Base-by-base conservation (phyloP, 2,329 filamentous ascomycete species). In the Clarireedia homoeocarpa region DNA sequence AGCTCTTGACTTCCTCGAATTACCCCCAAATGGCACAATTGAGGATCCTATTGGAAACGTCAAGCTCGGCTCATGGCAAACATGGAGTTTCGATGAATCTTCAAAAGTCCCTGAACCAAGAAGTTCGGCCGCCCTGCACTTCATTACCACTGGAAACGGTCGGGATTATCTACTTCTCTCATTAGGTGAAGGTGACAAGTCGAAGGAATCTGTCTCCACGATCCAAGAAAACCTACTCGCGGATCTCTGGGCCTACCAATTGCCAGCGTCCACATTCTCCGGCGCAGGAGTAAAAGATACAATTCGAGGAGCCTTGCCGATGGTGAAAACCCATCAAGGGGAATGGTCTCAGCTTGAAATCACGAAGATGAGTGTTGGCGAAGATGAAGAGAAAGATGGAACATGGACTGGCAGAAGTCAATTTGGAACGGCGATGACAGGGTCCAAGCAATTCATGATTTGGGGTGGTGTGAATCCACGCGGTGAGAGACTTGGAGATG, bases 391-490 rank as follows among this genome's bases (percentile, higher is more conserved):
- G 23, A 39, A 39, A 27, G 51, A 30, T 6, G 51, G 51, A 26
- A 42, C 30, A 2, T 53, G 51, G 51, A 53, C 51, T 6, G 45
- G 51, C 15, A 48, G 51, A 48, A 30, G 42, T 15, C 20, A 39
- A 6, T 48, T 53, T 39, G 30, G 51, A 17, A 53, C 40, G 23
- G 46, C 51, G n/a, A 53, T 53, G 51, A 53, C 51, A 9, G 51
- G 51, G 1, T 38, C 51, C 6, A 48, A 47, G 36, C 42, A 53
- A 20, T 38, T 53, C 6, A 53, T 53, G 51, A 39, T 53, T 17
- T 53, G 51, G 51, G 51, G 51, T 6, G 51, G 51, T 4, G 14
- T 36, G 7, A 30, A 34, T 2, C 20, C 30, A 6, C 23, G 30
- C 15, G 24, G 24, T 38, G 51, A 48, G 20, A 48, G 10, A 12